Conservation (phyloP, 805 yeast species). For the Kuraishia molischiana region DNA sequence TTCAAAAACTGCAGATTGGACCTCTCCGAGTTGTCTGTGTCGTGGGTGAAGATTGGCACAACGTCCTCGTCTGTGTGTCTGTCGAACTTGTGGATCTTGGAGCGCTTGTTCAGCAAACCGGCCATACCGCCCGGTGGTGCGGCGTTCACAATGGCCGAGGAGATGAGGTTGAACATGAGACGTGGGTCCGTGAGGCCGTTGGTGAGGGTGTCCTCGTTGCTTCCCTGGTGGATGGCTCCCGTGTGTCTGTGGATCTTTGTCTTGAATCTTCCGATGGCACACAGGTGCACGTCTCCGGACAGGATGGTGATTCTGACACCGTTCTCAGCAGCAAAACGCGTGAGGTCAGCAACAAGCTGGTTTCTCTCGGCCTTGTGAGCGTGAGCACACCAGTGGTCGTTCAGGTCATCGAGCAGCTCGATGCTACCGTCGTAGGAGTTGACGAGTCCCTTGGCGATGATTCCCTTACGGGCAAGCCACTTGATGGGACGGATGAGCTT, state of each 20-base stretch:
- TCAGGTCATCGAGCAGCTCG: conserved; percentile 85
- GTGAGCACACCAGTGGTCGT: conserved; percentile 94
- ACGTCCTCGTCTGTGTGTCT: conserved; percentile 66
- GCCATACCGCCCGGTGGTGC: conserved; percentile 94
- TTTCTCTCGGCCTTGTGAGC: conserved; percentile 86
- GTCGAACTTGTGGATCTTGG: conserved; percentile 60
- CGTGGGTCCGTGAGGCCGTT: conserved; percentile 64
- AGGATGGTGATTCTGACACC: conserved; percentile 75
- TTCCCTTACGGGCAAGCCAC: conserved; percentile 48
- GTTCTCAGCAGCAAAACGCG: conserved; percentile 51
- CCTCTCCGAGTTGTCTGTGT: conserved; percentile 43
- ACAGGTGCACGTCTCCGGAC: conserved; percentile 90
- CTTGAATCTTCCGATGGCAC: conserved; percentile 72
- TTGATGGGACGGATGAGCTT: conserved; percentile 54
- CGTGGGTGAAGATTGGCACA: conserved; percentile 57
- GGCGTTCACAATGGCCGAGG: conserved; percentile 85
- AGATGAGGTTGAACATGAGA: conserved; percentile 71
- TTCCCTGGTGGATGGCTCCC: conserved; percentile 21
- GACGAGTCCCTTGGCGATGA: conserved; percentile 61
- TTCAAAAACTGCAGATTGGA: conserved; percentile 43
- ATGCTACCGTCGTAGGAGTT: conserved; percentile 90
- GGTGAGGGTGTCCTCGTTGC: conserved; percentile 28
- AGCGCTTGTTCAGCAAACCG: conserved; percentile 53
- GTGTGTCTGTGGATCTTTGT: conserved; percentile 39
- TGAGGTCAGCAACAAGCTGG: conserved; percentile 46